phyloP scores from a whole-genome alignment of 23 red algal genomes.

The Gracilaria gracilis region DNA sequence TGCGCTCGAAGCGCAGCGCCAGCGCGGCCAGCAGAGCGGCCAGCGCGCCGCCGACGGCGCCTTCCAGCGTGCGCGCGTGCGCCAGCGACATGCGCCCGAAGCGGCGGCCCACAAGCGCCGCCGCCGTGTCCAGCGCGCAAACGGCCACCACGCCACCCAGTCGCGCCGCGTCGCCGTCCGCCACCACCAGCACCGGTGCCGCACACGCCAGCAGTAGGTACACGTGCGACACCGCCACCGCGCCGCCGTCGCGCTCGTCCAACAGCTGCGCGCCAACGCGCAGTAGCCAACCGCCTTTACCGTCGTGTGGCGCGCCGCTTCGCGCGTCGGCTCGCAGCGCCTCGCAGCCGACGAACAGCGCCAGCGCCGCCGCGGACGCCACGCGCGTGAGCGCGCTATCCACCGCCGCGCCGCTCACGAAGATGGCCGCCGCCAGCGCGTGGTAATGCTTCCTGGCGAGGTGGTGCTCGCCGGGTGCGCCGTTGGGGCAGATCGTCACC shows the following conservation, averaged over 20 bases:
- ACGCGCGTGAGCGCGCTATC: constrained; percentile 27
- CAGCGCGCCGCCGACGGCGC: constrained; percentile 51
- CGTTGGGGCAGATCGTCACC: not conserved
- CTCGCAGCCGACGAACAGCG: constrained; percentile 30
- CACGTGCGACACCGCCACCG: constrained; percentile 77
- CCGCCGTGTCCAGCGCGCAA: constrained; percentile 72
- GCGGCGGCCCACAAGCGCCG: constrained; percentile 55
- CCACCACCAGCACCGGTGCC: constrained; percentile 62
- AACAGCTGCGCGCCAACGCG: constrained; percentile 58
- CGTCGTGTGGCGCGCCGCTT: not conserved
- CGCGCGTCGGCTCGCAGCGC: constrained; percentile 26
- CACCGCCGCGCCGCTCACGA: constrained; percentile 15
- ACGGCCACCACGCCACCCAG: constrained; percentile 69
- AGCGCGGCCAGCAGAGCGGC: constrained; percentile 12
- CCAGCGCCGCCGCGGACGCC: constrained; percentile 54
- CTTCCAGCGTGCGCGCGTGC: constrained; percentile 65
- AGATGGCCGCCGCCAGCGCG: constrained; percentile 53
- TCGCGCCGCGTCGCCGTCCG: constrained; percentile 20
- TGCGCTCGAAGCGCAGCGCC: not conserved
- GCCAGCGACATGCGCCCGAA: constrained; percentile 59
- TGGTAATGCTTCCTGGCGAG: constrained; percentile 71
- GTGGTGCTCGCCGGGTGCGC: not conserved
- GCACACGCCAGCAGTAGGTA: constrained; percentile 82
- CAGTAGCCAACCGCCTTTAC: too few species aligned
- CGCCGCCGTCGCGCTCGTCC: constrained; percentile 84